Evolutionary conservation across 2,329 filamentous ascomycete species (phyloP).

Genomic region (Neopestalotiopsis rosae): DNA sequence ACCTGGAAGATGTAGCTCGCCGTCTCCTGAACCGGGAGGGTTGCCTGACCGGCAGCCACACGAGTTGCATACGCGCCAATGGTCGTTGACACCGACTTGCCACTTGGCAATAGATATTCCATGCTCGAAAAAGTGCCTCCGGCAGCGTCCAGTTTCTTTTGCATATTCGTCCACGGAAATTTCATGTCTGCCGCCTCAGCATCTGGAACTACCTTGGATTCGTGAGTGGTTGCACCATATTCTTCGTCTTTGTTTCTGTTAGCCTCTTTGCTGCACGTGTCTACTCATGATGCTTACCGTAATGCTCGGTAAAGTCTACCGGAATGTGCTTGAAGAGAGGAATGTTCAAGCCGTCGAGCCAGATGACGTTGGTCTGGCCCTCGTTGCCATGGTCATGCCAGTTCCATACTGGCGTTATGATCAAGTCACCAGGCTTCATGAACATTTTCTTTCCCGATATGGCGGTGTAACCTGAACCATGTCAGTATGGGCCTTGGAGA

Average conservation of each 20-base stretch:
- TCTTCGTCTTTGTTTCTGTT: background rate
- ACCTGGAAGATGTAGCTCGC: slow-evolving; percentile 60
- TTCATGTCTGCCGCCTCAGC: slow-evolving; percentile 44
- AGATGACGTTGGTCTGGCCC: slow-evolving; percentile 57
- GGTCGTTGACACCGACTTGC: slow-evolving; percentile 45
- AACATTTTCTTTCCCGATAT: slow-evolving; percentile 54
- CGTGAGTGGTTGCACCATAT: slow-evolving; percentile 40
- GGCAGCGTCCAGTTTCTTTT: slow-evolving; percentile 42
- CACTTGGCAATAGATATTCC: slow-evolving; percentile 40
- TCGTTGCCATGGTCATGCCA: slow-evolving; percentile 64
- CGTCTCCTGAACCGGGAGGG: slow-evolving; percentile 50
- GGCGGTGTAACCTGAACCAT: slow-evolving; percentile 55
- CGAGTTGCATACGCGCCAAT: slow-evolving; percentile 54
- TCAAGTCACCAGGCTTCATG: slow-evolving; percentile 57
- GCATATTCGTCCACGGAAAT: slow-evolving; percentile 55
- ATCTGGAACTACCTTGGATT: slow-evolving; percentile 41
- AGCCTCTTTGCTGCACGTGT: background rate
- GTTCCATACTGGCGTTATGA: slow-evolving; percentile 60
- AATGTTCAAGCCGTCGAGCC: slow-evolving; percentile 60
- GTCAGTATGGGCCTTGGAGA: background rate
- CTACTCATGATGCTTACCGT: background rate
- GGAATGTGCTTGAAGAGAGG: slow-evolving; percentile 55
- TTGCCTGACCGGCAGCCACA: slow-evolving; percentile 41
- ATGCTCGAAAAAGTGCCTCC: slow-evolving; percentile 33
- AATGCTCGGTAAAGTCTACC: slow-evolving; percentile 59